A percentile compares a stretch with the other conserved stretches of the same genome.
phyloP scores from a whole-genome alignment of 2,329 filamentous ascomycete genomes.

The Stagonosporopsis chrysanthemi region DNA sequence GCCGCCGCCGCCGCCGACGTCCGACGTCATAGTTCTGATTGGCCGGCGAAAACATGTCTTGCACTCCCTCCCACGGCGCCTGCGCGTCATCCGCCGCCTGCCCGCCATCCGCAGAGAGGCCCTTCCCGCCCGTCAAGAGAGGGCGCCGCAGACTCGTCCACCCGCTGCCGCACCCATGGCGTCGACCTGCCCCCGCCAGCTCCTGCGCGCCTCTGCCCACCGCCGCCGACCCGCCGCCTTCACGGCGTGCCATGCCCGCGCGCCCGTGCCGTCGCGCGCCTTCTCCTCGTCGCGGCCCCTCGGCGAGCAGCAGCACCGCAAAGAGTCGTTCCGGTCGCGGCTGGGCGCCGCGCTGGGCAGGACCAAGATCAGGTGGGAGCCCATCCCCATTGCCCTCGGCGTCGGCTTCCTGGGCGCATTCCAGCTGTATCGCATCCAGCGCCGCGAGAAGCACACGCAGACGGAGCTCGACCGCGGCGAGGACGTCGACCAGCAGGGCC shows the following conservation, averaged over 20 bases:
- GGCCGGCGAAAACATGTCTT: slow-evolving; percentile 19
- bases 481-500: slow-evolving; percentile 52
- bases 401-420: slow-evolving; percentile 83
- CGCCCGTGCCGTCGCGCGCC: slow-evolving; percentile 32
- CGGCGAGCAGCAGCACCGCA: slow-evolving; percentile 52
- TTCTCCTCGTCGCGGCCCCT: slow-evolving; percentile 51
- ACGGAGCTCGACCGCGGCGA: slow-evolving; percentile 55
- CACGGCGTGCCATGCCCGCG: slow-evolving; percentile 24
- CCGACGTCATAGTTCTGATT: slow-evolving; percentile 26
- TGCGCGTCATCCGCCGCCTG: no score
- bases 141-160: no score
- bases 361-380: slow-evolving; percentile 84
- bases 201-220: slow-evolving; percentile 22
- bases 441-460: slow-evolving; percentile 55
- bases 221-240: slow-evolving; percentile 22
- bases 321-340: slow-evolving; percentile 64
- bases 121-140: no score
- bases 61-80: no score
- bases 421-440: slow-evolving; percentile 80
- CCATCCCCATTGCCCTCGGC: slow-evolving; percentile 85
- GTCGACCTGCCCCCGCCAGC: slow-evolving; percentile 36
- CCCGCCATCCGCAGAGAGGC: no score
- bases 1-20: neutral
- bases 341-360: slow-evolving; percentile 65
- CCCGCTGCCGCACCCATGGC: slow-evolving; percentile 31